Percentiles rank a stretch among this genome's conserved stretches.
phyloP scores from a whole-genome alignment of 768 basidiomycete species.

The Trametes coccinea region DNA sequence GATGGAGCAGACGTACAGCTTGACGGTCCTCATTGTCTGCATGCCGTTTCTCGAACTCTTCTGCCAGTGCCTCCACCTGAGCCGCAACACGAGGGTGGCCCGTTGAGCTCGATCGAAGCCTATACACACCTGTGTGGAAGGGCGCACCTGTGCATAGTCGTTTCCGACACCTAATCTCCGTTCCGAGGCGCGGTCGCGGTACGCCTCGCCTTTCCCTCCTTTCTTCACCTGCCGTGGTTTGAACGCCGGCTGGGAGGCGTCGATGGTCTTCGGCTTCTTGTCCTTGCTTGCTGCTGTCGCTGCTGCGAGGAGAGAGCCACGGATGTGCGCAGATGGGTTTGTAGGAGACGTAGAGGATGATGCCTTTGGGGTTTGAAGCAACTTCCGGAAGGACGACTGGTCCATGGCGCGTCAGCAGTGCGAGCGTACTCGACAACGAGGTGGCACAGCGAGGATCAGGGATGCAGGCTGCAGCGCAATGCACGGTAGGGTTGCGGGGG shows the following conservation, averaged over 20 bases:
- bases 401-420: conserved; percentile 1
- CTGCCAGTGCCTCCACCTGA: conserved; percentile 77
- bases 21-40: conserved; percentile 59
- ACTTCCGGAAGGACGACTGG: conserved; percentile 61
- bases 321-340: conserved; percentile 25
- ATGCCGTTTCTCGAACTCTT: conserved; percentile 74
- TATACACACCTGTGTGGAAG: neutral
- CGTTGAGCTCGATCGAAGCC: neutral
- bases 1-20: conserved; percentile 44
- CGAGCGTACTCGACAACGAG: too few species aligned
- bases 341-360: conserved; percentile 27
- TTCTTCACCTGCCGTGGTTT: conserved; percentile 83
- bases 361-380: conserved; percentile 42
- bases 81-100: too few species aligned
- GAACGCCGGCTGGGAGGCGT: conserved; percentile 63
- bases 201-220: conserved; percentile 52
- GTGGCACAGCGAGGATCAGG: too few species aligned
- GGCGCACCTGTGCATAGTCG: conserved; percentile 69
- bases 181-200: conserved; percentile 78
- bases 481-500: too few species aligned
- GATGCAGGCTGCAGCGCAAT: too few species aligned
- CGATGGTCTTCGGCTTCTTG: conserved; percentile 40
- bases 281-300: conserved; percentile 18
- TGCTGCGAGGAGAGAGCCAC: conserved; percentile 36
- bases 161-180: conserved; percentile 63